Evolutionary conservation across 164 flowering plant genomes (phyloP), one percentile per base, ranked within the genome.

Genomic region (Macadamia integrifolia): DNA sequence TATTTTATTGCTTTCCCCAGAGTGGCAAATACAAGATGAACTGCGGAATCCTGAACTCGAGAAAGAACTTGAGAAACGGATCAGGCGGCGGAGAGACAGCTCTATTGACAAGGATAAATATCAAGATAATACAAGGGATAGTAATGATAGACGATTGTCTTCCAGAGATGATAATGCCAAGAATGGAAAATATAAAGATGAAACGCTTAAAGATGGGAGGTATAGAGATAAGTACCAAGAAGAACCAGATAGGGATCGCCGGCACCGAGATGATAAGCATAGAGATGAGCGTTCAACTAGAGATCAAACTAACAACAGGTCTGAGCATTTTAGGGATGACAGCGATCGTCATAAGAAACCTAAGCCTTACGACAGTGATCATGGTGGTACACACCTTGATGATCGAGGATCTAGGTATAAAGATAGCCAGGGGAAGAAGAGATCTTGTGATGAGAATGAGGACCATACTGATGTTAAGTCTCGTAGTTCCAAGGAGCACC

Each of bases 11-110:
- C 50, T 8, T 46, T 46, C 58, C 64, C 14, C 76, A 85, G 88
- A 78, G 23, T 49, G 79, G 71, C 70, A 61, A 46, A 28, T 75
- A 49, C 77, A 72, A 32, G 83, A 85, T 55, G 86, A 79, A 8
- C 15, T 74, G 46, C 78, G 75, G 58, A 88, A 79, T 71, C 78
- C 76, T 49, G 87, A 78, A 31, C 61, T 80, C n/a, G 93, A 87
- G 75, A 84, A 79, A 69, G 93, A 88, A 35, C 73, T 76, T 63
- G 89, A 88, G 64, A 85, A 82, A 69, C 78, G 82, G 46, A 76
- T 60, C 32, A 78, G 80, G 69, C 84, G 71, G 75, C 80, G 69
- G 69, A 66, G 73, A 68, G 87, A 81, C 70, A 78, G 70, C 57
- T 74, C 80, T 62, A 65, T 66, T 66, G 85, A 84, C n/a, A 78